Evolutionary conservation across 2,329 filamentous ascomycete genomes (phyloP), one percentile per base, ranked within the genome.

Genomic region (Teratosphaeria epicoccoides): DNA sequence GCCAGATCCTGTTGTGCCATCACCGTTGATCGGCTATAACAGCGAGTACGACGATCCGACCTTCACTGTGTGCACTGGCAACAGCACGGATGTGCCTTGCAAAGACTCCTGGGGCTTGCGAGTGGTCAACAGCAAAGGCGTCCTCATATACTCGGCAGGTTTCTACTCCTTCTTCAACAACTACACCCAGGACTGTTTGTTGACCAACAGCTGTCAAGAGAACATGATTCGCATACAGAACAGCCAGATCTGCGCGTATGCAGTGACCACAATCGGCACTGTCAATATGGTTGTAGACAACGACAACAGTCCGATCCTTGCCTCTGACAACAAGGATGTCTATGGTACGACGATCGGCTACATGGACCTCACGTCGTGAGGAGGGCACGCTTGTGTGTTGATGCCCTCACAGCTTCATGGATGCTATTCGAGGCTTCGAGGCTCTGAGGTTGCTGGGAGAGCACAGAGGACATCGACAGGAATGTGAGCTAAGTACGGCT

Each of bases 81-180:
- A 53, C 43, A 52, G 48, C 12, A 50, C 47, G 3, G 52, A 37
- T n/a, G 57, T 59, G 3, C 59, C 61, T 5, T 68, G 63, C 62
- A 68, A 70, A 54, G 68, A 73, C 43, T 67, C 73, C 10, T 76
- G 73, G 73, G 73, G 71, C 29, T 65, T 75, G 9, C 70, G 73
- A 50, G 12, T 65, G 55, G 64, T 67, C 60, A 56, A 67, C 64
- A 64, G 58, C 47, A 47, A 59, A 24, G 66, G 67, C 58, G 68
- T 76, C 52, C 68, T 73, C 63, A 67, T 71, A 60, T 75, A 74
- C 61, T 70, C 71, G 43, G 65, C 69, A 1, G 74, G 74, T 71
- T 66, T 86, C 76, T 73, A 72, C 67, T 74, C 69, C 48, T 83
- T 81, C 71, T 83, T 81, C 70, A 71, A 77, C 60, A 75, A 79